Conservation (phyloP, 106 monocot genomes). For the Dendrobium huoshanense region DNA sequence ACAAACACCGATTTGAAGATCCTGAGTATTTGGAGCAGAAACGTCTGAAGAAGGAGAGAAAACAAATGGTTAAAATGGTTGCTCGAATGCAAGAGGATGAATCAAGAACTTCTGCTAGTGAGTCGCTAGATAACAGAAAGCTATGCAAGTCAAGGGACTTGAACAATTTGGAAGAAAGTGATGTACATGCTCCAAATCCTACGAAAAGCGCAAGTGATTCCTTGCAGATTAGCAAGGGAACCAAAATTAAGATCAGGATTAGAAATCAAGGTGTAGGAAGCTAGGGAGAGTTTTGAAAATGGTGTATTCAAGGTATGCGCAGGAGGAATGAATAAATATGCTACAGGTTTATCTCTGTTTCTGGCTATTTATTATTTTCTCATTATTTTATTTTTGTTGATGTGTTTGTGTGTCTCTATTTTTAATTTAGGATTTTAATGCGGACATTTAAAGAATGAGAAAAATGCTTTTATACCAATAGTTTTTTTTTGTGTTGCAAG, state of each 20-base stretch:
- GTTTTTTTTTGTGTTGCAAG: background rate
- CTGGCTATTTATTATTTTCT: background rate
- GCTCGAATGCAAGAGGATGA: conserved; percentile 26
- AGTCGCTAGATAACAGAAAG: conserved; percentile 4
- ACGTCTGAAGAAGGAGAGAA: conserved; percentile 85
- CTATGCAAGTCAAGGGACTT: background rate
- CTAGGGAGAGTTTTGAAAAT: conserved; percentile 2
- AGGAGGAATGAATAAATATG: background rate
- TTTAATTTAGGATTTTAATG: background rate
- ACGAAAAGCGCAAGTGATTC: conserved; percentile 18
- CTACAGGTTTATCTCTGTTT: background rate
- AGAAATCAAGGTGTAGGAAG: conserved; percentile 24
- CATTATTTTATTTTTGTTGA: background rate
- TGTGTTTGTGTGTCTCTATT: background rate
- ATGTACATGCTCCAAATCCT: conserved; percentile 9
- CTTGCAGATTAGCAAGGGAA: conserved; percentile 9
- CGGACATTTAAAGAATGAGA: background rate
- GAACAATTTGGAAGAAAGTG: conserved; percentile 13
- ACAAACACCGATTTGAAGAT: conserved; percentile 33
- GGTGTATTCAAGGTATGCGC: background rate
- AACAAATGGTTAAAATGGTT: conserved; percentile 52
- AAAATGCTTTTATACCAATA: background rate
- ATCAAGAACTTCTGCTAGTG: conserved; percentile 6
- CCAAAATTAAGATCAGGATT: conserved; percentile 67
- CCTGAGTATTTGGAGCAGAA: conserved; percentile 79